Conservation (phyloP, 1,284 basidiomycete genomes). For the Meripilus lineatus region DNA sequence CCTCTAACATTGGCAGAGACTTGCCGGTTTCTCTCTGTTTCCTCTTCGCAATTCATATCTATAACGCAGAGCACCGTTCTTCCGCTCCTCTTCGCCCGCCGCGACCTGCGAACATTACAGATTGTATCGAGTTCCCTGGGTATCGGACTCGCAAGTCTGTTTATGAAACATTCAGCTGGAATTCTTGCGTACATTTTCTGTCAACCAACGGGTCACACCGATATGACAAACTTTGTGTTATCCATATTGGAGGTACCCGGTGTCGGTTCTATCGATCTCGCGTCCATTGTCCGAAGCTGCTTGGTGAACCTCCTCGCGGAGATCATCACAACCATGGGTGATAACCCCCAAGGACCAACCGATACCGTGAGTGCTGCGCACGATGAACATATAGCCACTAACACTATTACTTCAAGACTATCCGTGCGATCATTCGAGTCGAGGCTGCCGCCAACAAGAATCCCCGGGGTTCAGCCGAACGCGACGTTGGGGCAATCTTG, state of each 20-base stretch:
- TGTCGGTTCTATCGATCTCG: too few relatives aligned
- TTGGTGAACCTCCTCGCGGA: conserved; percentile 66
- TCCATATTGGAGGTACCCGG: too few relatives aligned
- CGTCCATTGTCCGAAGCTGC: conserved; percentile 60
- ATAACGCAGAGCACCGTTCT: conserved; percentile 64
- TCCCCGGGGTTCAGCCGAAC: conserved; percentile 21
- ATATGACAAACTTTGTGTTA: too few relatives aligned
- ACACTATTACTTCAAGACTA: conserved; percentile 39
- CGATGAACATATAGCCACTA: background rate
- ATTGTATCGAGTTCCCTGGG: conserved; percentile 42
- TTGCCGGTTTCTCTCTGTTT: conserved; percentile 57
- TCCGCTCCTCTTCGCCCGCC: conserved; percentile 64
- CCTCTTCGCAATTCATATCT: conserved; percentile 60
- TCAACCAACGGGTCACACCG: conserved; percentile 47
- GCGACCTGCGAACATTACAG: conserved; percentile 43
- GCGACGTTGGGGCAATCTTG: conserved; percentile 40
- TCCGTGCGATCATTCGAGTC: conserved; percentile 59
- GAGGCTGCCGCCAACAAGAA: conserved; percentile 31
- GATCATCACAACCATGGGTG: conserved; percentile 73
- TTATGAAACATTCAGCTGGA: conserved; percentile 57
- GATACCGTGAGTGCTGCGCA: conserved; percentile 36
- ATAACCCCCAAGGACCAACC: conserved; percentile 45
- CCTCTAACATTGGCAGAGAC: conserved; percentile 57
- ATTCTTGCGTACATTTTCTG: conserved; percentile 75
- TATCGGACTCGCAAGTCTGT: conserved; percentile 45